These are phyloP conservation scores for Tylopilus vinaceipallidus DNA, from an alignment of 768 basidiomycete genomes.

Conservation along the genomic window DNA sequence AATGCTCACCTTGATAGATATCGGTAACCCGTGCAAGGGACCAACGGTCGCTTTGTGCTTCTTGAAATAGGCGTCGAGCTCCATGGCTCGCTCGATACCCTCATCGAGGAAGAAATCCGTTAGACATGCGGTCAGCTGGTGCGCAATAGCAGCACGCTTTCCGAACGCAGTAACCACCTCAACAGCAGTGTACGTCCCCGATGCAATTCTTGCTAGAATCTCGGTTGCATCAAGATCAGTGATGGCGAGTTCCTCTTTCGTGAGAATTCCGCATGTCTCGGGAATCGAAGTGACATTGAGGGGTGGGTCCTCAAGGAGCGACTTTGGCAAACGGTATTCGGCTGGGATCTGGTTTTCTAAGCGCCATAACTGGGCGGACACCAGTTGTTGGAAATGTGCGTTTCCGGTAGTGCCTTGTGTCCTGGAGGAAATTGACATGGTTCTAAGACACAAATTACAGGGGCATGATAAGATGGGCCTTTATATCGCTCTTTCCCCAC, in stretches of 20 bases:
- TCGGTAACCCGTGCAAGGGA: slow-evolving; percentile 43
- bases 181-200: slow-evolving; percentile 35
- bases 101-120: slow-evolving; percentile 47
- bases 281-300: slow-evolving; percentile 36
- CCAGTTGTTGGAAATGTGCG: slow-evolving; percentile 17
- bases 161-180: slow-evolving; percentile 42
- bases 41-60: slow-evolving; percentile 39
- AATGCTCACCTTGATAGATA: slow-evolving; percentile 37
- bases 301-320: slow-evolving; percentile 21
- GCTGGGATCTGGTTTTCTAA: slow-evolving; percentile 26
- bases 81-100: slow-evolving; percentile 36
- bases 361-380: slow-evolving; percentile 17
- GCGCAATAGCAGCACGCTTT: slow-evolving; percentile 53
- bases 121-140: slow-evolving; percentile 42
- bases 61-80: slow-evolving; percentile 40
- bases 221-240: too few relatives aligned
- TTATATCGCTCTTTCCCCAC: background rate
- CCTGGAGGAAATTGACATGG: slow-evolving; percentile 22
- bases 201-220: slow-evolving; percentile 27
- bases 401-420: slow-evolving; percentile 25
- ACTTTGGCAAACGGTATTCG: slow-evolving; percentile 13
- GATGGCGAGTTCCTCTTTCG: slow-evolving; percentile 32
- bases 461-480: background rate
- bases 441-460: background rate
- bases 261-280: slow-evolving; percentile 31